Evolutionary conservation across 139 green algal species (phyloP).

Genomic region (Volvox africanus): DNA sequence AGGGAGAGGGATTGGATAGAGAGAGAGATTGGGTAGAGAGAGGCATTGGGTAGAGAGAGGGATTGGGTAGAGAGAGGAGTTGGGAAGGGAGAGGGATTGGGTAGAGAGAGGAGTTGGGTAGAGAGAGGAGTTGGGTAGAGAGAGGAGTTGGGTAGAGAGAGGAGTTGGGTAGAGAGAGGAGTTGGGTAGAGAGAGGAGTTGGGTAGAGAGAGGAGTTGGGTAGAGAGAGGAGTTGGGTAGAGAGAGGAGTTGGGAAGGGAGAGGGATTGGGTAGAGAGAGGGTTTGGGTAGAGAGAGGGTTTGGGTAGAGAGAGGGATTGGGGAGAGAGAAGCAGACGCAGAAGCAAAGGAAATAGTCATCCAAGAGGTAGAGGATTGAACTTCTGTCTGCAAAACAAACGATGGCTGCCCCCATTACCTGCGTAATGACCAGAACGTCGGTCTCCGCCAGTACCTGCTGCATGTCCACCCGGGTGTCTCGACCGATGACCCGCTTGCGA

Average conservation of each 20-base stretch:
- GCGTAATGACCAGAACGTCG: conserved; percentile 82
- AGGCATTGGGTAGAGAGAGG: not conserved
- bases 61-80: not conserved
- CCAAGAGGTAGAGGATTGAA: too few relatives aligned
- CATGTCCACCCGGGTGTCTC: conserved; percentile 63
- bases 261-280: too few relatives aligned
- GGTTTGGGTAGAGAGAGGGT: too few relatives aligned
- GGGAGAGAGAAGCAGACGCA: too few relatives aligned
- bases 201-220: not conserved
- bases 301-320: too few relatives aligned
- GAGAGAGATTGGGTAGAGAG: not conserved
- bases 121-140: too few relatives aligned
- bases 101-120: too few relatives aligned
- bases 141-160: not conserved
- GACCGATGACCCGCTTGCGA: conserved; percentile 67
- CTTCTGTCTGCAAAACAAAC: too few relatives aligned
- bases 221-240: not conserved
- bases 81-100: too few relatives aligned
- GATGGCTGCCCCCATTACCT: conserved; percentile 56
- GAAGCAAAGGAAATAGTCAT: too few relatives aligned
- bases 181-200: not conserved
- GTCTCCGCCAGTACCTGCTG: conserved; percentile 63
- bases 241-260: too few relatives aligned
- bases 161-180: not conserved
- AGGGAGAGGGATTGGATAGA: not conserved